Evolutionary conservation across 306 rosid genomes (phyloP), one percentile per base, ranked within the genome.

Genomic region (Gleditsia sinensis): DNA sequence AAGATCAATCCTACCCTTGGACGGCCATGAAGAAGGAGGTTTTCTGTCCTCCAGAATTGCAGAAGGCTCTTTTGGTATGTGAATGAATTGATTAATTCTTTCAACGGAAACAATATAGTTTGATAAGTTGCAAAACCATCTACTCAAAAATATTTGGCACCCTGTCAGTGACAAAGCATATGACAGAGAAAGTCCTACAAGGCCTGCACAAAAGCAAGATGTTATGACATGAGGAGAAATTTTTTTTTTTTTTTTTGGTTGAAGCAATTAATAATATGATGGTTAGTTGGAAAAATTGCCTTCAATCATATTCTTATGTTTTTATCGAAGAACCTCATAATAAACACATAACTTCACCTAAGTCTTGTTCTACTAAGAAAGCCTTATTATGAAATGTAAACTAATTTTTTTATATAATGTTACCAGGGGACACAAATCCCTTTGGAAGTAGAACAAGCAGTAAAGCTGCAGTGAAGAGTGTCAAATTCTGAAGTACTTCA

Each of bases 51-150:
- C 88, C 33, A 92, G 32, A n/a, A 86, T 48, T 24, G 71, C 78
- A 0, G 84, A 85, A 80, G 91, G 92, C 74, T 92, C 92, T 13
- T 34, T 9, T 69, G 90, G 87, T 64, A 92, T 83, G 16, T 87
- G 85, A 71, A 88, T 88, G 79, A 88, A 92, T 45, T 90, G 98
- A 39, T 88, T 90, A 75, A 92, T 88, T 83, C 91, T 37, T 86
- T 92, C 96, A 32, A 89, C 85, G 0, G 92, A 92, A 58, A 92
- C 76, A 0, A 89, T 28, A 57, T 63, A 82, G 75, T 83, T 86
- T 57, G 87, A 78, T 21, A 88, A 78, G 72, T 48, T 74, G 42
- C 89, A 71, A 45, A 66, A 85, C 86, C 90, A 92, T 17, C 70
- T 64, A 0, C 83, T 78, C 19, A 53, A 17, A 72, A 63, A 88